Evolutionary conservation across 371 early-diverging fungal genomes (phyloP), one percentile per base, ranked within the genome.

Genomic region (Dipsacomyces acuminosporus): DNA sequence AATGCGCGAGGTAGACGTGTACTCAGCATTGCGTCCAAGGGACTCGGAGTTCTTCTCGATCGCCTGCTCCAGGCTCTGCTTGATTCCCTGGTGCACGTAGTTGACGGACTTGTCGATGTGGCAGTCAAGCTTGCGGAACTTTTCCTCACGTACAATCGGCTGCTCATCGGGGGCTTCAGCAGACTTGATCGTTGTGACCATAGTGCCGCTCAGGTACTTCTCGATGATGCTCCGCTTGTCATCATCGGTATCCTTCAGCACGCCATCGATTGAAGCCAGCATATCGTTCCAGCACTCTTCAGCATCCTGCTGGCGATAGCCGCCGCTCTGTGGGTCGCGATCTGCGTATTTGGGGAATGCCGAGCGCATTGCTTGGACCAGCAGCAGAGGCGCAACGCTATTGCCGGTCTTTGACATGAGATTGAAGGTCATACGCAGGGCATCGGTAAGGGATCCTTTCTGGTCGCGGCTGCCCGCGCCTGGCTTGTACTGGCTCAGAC

Each of bases 241-340:
- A 1, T 19, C 35, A 13, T 45, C 45, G 1, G 21, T 20, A 17
- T 24, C 25, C 21, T 42, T 26, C 17, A 75, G 41, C 8, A 26
- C 42, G 5, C 51, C 55, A 21, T 54, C 60, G 19, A 75, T 25
- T 8, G 48, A 23, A 2, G 63, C 56, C 18, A 76, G 20, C 30
- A 76, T 18, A 51, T 63, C 66, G 50, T 76, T 86, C 96, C 95
- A 96, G 72, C 93, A 94, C 71, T 98, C 99, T 70, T 97, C 96
- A 3, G 99, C 99, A 74, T 98, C 99, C 76, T 98, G 98, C 66
- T 98, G 98, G 77, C 80, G 76, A 69, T 80, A 87, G 17, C 84
- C 51, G 62, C 91, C 79, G 44, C 76, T 2, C 41, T 47, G 55
- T 78, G 56, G 77, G 74, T 69, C 89, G 83, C 52, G 53, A 61